Percentiles rank a stretch among this genome's conserved stretches.
Conservation (phyloP, 305 asterid species). For the Fraxinus baroniana region DNA sequence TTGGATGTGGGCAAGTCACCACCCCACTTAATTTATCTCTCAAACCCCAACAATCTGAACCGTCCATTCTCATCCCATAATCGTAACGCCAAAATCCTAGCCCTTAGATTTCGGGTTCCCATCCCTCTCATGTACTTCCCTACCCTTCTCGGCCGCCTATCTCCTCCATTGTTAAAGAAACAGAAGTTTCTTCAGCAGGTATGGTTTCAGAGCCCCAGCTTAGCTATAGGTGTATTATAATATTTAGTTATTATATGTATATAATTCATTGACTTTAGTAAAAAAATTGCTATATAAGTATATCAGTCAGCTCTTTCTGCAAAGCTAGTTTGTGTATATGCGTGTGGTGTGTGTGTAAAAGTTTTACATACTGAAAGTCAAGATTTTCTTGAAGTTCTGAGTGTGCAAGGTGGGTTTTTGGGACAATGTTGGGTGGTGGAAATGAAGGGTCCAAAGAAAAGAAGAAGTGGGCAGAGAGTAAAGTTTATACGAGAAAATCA, state of each 20-base stretch:
- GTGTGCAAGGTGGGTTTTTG: slow-evolving; percentile 19
- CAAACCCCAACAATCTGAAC: slow-evolving; percentile 20
- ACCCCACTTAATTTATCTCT: slow-evolving; percentile 1
- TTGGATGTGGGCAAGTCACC: slow-evolving; percentile 15
- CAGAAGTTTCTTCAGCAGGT: slow-evolving; percentile 37
- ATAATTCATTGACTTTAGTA: slow-evolving; percentile 21
- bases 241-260: not conserved
- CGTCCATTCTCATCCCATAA: slow-evolving; percentile 16
- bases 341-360: slow-evolving; percentile 1
- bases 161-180: slow-evolving; percentile 18
- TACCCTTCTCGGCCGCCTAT: slow-evolving; percentile 3
- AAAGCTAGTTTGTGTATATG: slow-evolving; percentile 17
- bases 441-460: slow-evolving; percentile 44
- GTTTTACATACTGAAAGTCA: not conserved
- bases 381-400: slow-evolving; percentile 18
- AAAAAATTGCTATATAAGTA: not conserved
- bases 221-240: not conserved
- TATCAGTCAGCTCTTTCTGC: slow-evolving; percentile 14
- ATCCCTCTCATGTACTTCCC: slow-evolving; percentile 31
- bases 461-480: slow-evolving; percentile 43
- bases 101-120: slow-evolving; percentile 21
- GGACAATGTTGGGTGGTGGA: slow-evolving; percentile 44
- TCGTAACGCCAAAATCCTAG: slow-evolving; percentile 21
- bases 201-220: slow-evolving; percentile 37
- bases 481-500: slow-evolving; percentile 58